Evolutionary conservation across 208 protist species (phyloP), one percentile per base, ranked within the genome.

Genomic region (Crithidia sp.): DNA sequence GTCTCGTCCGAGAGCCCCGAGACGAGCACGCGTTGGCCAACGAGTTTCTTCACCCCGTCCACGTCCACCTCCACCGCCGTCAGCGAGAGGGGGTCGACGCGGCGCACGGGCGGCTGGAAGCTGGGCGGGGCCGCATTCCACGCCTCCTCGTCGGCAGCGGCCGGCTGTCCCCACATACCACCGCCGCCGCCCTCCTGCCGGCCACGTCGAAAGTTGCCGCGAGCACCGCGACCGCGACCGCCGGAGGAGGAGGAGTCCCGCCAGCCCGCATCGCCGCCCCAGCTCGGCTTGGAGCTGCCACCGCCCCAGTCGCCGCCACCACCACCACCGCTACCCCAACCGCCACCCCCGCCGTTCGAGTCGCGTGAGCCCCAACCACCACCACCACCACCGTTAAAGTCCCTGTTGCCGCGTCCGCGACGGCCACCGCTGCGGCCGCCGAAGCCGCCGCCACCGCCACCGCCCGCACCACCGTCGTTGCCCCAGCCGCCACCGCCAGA

Each of bases 21-120:
- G 37, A 97, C 83, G 61, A 92, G 90, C 37, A 97, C 89, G 12
- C 91, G 79, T 77, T 94, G 89, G 4, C 94, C 94, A 5, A 96
- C 92, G 16, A 96, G 83, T 71, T 96, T 96, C 74, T 95, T 94
- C 44, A 96, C 83, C 1, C 92, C 92, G 69, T 96, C 92, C 54
- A 96, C 91, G 71, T 85, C 82, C 58, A 96, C 92, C 76, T 96
- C 92, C 13, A 91, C 92, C 10, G 92, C 92, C 19, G 92, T 96
- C 54, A 96, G 87, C 37, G 92, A 94, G 55, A 96, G 81, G 9
- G 92, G 92, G 74, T 96, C 92, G 10, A 96, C 87, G 57, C 92
- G 92, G 55, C 89, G 85, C 52, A 95, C 90, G 13, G 92, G 89
- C 58, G 89, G 89, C 16, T 87, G 81, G 63, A 96, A 96, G 74